A percentile compares a stretch with the other conserved stretches of the same genome.
phyloP scores from a whole-genome alignment of 2,329 filamentous ascomycete species.

The Sporothrix curviconia region DNA sequence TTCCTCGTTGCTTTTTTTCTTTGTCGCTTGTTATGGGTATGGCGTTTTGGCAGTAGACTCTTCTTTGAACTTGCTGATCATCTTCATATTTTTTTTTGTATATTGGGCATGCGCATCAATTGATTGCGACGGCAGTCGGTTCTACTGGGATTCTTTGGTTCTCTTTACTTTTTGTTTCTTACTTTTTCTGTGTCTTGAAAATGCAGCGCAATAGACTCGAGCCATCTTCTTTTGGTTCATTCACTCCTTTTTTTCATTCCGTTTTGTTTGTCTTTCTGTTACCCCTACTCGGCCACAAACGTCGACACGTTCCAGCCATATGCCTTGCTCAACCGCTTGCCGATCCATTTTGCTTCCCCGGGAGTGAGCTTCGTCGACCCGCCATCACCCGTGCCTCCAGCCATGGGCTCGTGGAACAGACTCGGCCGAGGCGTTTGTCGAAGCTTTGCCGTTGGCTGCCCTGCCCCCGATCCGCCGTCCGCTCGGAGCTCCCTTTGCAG shows the following conservation, averaged over 20 bases:
- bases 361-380: not conserved
- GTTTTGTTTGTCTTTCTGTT: conserved; percentile 3
- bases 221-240: not conserved
- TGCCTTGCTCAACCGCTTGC: conserved; percentile 4
- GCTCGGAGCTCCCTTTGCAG: not conserved
- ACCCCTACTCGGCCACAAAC: not conserved
- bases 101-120: not conserved
- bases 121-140: not conserved
- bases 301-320: conserved; percentile 11
- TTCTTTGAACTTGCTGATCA: not conserved
- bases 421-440: not conserved
- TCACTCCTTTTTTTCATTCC: not conserved
- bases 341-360: not conserved
- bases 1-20: not conserved
- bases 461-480: not conserved
- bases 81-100: not conserved
- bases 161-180: not conserved
- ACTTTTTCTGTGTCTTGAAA: too few relatives aligned
- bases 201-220: not conserved
- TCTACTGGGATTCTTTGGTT: too few relatives aligned
- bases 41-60: too few relatives aligned
- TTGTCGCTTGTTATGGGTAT: not conserved
- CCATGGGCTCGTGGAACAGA: not conserved
- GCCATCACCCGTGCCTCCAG: not conserved
- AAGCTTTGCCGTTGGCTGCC: not conserved